Base-by-base conservation (phyloP, 2,329 filamentous ascomycete genomes). In the Sclerotinia spermophila region DNA sequence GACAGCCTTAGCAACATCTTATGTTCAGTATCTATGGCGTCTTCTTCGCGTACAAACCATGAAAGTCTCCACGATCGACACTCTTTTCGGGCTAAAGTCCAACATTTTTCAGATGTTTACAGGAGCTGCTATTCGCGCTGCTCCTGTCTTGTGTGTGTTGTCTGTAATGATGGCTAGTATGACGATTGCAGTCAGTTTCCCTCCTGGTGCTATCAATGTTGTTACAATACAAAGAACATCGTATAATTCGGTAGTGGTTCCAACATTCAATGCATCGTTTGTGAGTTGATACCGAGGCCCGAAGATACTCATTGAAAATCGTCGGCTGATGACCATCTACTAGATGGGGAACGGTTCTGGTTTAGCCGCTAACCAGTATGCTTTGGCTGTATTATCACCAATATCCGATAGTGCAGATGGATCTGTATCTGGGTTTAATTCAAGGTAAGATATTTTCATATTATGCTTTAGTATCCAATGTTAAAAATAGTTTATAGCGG, bases 1-100 rank as follows among this genome's bases (percentile, higher is more conserved):
- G 53, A 67, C 40, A 1, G 69, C 72, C 6, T 48, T 77, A 0
- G 68, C 66, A 1, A 30, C 73, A 33, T 73, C 75, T 19, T 76
- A 76, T 51, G 51, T 62, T 8, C 74, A 77, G 27, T 60, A 76
- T 61, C 71, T 77, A 15, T 77, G 74, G 75, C 67, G 68, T 35
- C 69, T 77, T 5, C 33, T 77, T 19, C 70, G 75, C 30, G 68
- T 44, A 3, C 66, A 71, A 21, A 44, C 72, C 4, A 76, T 77
- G 74, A 75, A 73, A 67, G 74, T 77, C 1, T 77, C 75, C 1
- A 76, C 73, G 2, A 76, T 77, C 21, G 75, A 76, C 38, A 27
- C 62, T 10, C 53, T 77, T 17, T 77, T 75, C 60, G 67, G 27
- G 3, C 65, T 77, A 42, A 64, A 73, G 48, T 64, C 74, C 5